These are phyloP conservation scores for Diplogelasinospora grovesii DNA, from an alignment of 495 filamentous ascomycete genomes.

Conservation along the genomic window DNA sequence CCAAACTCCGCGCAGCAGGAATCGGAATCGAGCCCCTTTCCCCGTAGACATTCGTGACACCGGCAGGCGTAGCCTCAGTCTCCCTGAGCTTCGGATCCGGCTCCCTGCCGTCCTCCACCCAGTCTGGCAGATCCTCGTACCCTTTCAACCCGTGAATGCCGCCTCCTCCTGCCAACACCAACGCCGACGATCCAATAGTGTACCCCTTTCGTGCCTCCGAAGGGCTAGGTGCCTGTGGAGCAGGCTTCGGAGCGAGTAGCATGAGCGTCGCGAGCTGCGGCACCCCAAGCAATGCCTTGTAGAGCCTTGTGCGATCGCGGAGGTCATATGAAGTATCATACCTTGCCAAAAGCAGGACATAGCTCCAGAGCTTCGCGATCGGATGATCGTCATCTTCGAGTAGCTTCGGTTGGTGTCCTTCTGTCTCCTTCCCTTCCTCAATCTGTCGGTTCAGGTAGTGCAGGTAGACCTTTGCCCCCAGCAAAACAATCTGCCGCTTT, in stretches of 20 bases:
- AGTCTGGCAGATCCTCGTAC: conserved; percentile 72
- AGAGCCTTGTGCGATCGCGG: conserved; percentile 81
- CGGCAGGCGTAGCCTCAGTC: conserved; percentile 24
- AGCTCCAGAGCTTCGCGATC: conserved; percentile 71
- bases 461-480: conserved; percentile 92
- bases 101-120: conserved; percentile 75
- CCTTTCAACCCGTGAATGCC: conserved; percentile 64
- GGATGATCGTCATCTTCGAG: conserved; percentile 53
- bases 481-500: conserved; percentile 83
- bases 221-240: conserved; percentile 78
- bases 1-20: conserved; percentile 60
- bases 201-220: conserved; percentile 71
- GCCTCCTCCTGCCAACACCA: conserved; percentile 72
- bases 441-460: conserved; percentile 66
- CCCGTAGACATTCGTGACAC: conserved; percentile 27
- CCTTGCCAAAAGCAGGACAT: conserved; percentile 75
- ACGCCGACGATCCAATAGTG: conserved; percentile 71
- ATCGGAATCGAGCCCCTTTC: conserved; percentile 45
- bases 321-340: conserved; percentile 95
- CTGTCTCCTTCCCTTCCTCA: conserved; percentile 23
- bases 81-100: conserved; percentile 70
- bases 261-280: conserved; percentile 86
- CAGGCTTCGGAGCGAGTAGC: conserved; percentile 88
- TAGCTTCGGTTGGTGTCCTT: conserved; percentile 17
- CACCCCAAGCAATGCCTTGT: conserved; percentile 71